Percentiles rank a stretch among this genome's conserved stretches.
Evolutionary conservation across 345 rosid genomes (phyloP).

Genomic region (Chamaenerion angustifolium): DNA sequence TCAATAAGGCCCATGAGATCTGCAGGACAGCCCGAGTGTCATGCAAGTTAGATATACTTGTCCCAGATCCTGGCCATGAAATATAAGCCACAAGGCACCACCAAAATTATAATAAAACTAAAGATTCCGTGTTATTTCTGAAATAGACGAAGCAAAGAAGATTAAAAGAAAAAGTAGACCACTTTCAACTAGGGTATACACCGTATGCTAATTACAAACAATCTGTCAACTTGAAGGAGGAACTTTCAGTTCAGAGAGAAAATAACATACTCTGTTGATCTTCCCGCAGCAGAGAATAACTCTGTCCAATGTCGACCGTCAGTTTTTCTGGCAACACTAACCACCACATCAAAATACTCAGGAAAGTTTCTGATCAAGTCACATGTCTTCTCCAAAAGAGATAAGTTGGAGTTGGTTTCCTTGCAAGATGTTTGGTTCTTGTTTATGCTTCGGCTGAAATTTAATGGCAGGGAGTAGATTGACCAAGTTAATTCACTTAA

Average conservation of each 20-base stretch:
- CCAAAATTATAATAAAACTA: no score
- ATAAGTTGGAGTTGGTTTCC: constrained; percentile 20
- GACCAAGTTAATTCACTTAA: background rate
- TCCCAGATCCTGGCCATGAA: no score
- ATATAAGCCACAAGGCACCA: no score
- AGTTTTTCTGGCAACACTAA: constrained; percentile 96
- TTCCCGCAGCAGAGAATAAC: constrained; percentile 89
- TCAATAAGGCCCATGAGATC: no score
- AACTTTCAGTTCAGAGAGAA: constrained; percentile 4
- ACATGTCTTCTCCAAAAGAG: constrained; percentile 85
- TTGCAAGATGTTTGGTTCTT: constrained; percentile 44
- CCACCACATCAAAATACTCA: constrained; percentile 88
- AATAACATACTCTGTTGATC: constrained; percentile 79
- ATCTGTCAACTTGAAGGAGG: background rate
- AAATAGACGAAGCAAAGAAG: no score
- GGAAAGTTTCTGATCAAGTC: constrained; percentile 77
- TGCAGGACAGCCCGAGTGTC: no score
- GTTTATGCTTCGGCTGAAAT: constrained; percentile 49
- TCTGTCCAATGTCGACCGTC: constrained; percentile 99
- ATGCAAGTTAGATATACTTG: no score
- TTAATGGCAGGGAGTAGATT: constrained; percentile 4
- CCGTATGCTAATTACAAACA: background rate
- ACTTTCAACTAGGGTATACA: background rate
- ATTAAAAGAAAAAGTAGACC: background rate
- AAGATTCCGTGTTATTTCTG: no score